Conservation (phyloP, 352 stramenopile genomes). For the Pythium pyrilobum region DNA sequence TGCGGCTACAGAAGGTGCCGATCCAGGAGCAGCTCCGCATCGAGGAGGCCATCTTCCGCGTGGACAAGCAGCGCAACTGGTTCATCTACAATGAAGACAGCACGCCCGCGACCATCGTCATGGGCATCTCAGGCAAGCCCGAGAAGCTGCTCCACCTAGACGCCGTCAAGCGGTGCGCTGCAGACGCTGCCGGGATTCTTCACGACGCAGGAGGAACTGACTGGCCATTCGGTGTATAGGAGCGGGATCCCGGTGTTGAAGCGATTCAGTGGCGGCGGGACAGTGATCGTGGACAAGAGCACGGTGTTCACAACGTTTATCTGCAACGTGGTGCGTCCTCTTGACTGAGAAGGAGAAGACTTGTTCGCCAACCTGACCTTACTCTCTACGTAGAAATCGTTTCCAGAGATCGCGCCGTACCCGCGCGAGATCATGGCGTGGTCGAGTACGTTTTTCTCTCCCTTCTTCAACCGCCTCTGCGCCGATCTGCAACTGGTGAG, state of each 20-base stretch:
- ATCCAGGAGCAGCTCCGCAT: constrained; percentile 86
- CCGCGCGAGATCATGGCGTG: constrained; percentile 93
- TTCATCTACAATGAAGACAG: constrained; percentile 79
- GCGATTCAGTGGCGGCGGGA: constrained; percentile 96
- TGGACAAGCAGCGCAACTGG: constrained; percentile 78
- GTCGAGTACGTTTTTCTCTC: constrained; percentile 75
- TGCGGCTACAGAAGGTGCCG: constrained; percentile 49
- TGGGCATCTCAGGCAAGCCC: constrained; percentile 95
- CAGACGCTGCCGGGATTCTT: not conserved
- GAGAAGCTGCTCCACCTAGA: constrained; percentile 86
- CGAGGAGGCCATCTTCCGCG: constrained; percentile 92
- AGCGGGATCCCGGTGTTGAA: constrained; percentile 87
- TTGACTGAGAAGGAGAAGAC: too few relatives aligned
- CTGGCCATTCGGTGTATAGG: constrained; percentile 22
- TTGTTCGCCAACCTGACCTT: not conserved
- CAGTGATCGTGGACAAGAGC: constrained; percentile 94
- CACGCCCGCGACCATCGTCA: constrained; percentile 82
- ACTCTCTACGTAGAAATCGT: constrained; percentile 41
- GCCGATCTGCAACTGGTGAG: constrained; percentile 17
- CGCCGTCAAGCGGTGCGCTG: constrained; percentile 66
- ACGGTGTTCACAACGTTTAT: constrained; percentile 93
- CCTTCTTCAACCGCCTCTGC: constrained; percentile 63
- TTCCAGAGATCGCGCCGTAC: constrained; percentile 75
- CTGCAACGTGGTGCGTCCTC: constrained; percentile 62
- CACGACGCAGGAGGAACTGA: not conserved